Evolutionary conservation across 2,329 filamentous ascomycete genomes (phyloP).

Genomic region (Talaromyces piceae): DNA sequence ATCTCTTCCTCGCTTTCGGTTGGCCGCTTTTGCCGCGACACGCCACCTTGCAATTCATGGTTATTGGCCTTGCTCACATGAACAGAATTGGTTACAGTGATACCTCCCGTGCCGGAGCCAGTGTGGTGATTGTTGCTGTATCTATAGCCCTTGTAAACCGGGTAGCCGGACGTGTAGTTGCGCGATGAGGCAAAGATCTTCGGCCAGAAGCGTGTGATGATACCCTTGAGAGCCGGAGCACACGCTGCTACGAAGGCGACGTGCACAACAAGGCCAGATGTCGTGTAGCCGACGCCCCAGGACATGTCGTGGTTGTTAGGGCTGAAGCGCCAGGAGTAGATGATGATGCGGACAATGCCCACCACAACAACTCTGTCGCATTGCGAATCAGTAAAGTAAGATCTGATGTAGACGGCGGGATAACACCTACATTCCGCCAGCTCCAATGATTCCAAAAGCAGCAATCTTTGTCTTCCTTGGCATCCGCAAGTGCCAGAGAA

Average conservation of each 20-base stretch:
- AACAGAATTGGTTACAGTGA: background rate
- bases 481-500: constrained; percentile 24
- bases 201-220: constrained; percentile 2
- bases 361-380: constrained; percentile 1
- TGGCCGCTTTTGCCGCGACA: background rate
- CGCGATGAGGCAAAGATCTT: background rate
- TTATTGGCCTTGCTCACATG: background rate
- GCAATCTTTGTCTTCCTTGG: constrained; percentile 21
- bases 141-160: background rate
- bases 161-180: background rate
- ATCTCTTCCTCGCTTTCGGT: constrained; percentile 4
- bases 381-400: background rate
- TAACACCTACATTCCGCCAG: background rate
- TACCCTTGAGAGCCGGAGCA: background rate
- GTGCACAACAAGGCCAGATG: constrained; percentile 1
- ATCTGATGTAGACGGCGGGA: background rate
- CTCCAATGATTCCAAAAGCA: constrained; percentile 17
- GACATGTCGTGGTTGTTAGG: constrained; percentile 3
- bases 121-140: background rate
- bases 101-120: background rate
- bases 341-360: background rate
- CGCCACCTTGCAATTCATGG: background rate
- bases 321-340: constrained; percentile 4
- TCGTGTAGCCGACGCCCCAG: constrained; percentile 1
- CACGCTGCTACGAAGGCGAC: background rate